These are phyloP conservation scores for Mrakia hoshinonis DNA, from an alignment of 768 basidiomycete species.

Conservation along the genomic window DNA sequence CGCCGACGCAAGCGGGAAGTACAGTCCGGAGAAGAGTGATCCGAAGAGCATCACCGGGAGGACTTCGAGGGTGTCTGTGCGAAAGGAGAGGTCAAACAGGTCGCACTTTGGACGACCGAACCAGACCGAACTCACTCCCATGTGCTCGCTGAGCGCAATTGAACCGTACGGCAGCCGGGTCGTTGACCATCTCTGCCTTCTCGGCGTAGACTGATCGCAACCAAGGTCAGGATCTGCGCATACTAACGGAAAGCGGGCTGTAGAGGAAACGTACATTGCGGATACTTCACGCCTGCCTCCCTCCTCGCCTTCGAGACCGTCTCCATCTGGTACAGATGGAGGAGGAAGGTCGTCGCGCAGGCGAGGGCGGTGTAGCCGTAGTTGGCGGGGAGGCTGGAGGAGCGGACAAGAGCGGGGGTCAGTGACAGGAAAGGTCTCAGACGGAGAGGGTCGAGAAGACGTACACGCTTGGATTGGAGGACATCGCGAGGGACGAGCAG, in stretches of 20 bases:
- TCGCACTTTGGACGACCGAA: not conserved
- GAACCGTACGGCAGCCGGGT: not conserved
- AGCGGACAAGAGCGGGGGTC: no score
- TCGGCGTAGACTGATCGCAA: not conserved
- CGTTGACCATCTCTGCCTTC: not conserved
- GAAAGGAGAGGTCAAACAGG: not conserved
- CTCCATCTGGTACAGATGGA: not conserved
- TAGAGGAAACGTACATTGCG: not conserved
- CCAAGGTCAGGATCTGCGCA: not conserved
- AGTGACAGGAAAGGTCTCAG: no score
- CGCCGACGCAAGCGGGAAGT: not conserved
- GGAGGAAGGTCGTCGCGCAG: not conserved
- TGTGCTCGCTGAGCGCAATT: not conserved
- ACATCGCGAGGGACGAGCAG: no score
- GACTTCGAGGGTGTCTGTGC: not conserved
- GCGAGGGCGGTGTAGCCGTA: constrained; percentile 19
- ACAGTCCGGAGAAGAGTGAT: constrained; percentile 5
- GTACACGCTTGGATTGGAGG: no score
- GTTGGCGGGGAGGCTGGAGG: constrained; percentile 9
- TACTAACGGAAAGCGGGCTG: not conserved
- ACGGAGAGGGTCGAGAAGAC: no score
- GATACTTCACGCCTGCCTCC: not conserved
- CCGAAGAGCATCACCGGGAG: constrained; percentile 28
- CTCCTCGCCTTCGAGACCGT: not conserved
- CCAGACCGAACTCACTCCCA: not conserved